Percentiles rank a stretch among this genome's conserved stretches.
phyloP scores from a whole-genome alignment of 1,284 basidiomycete genomes.

The Papiliotrema terrestris region DNA sequence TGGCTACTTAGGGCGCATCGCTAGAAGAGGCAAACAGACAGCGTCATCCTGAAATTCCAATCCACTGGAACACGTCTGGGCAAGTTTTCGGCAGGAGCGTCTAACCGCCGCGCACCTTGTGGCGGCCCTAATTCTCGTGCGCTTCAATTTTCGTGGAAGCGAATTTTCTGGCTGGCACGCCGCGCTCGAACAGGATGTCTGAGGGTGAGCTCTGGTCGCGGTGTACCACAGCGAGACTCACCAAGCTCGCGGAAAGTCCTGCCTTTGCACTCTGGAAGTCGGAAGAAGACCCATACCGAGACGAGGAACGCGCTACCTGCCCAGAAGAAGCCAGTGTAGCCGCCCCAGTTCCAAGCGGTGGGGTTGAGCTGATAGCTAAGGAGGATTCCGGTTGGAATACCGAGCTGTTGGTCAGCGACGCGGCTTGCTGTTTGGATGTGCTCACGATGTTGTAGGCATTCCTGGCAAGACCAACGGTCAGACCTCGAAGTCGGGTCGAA shows the following conservation, averaged over 20 bases:
- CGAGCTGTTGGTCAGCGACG: conserved; percentile 16
- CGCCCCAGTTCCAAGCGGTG: conserved; percentile 20
- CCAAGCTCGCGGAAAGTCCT: conserved; percentile 46
- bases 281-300: conserved; percentile 18
- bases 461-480: conserved; percentile 52
- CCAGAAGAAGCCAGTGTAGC: conserved; percentile 19
- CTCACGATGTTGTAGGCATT: conserved; percentile 49
- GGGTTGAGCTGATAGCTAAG: conserved; percentile 14
- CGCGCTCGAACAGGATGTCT: conserved; percentile 48
- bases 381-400: conserved; percentile 10
- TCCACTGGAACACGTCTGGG: too few relatives aligned
- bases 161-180: conserved; percentile 23
- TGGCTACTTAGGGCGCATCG: too few relatives aligned
- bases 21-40: too few relatives aligned
- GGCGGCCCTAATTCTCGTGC: conserved; percentile 7
- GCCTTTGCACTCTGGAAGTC: conserved; percentile 31
- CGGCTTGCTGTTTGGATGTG: not conserved
- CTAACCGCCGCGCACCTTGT: too few relatives aligned
- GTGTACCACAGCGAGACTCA: conserved; percentile 2
- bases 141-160: conserved; percentile 7
- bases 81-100: too few relatives aligned
- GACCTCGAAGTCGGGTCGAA: conserved; percentile 50
- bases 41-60: too few relatives aligned
- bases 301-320: conserved; percentile 1
- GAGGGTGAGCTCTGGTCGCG: too few relatives aligned